These are phyloP conservation scores for Ophiostoma sp. DNA, from an alignment of 2,329 filamentous ascomycete species.

Conservation along the genomic window DNA sequence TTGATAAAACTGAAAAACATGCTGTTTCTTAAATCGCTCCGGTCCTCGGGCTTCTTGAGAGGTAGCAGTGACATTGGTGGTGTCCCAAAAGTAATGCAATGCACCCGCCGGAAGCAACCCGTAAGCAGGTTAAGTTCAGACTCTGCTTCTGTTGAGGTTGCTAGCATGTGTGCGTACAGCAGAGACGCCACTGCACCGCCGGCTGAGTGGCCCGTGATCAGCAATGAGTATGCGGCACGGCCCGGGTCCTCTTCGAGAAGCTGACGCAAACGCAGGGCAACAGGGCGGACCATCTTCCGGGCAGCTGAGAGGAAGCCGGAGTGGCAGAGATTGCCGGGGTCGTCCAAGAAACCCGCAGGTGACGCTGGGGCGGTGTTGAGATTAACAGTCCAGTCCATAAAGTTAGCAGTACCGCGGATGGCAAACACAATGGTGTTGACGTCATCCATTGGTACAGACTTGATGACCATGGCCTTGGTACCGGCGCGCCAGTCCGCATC, in stretches of 20 bases:
- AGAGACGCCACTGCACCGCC: constrained; percentile 78
- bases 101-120: constrained; percentile 67
- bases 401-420: constrained; percentile 71
- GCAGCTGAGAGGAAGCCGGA: constrained; percentile 74
- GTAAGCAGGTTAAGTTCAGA: constrained; percentile 68
- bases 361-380: constrained; percentile 62
- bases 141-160: constrained; percentile 45
- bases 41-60: constrained; percentile 51
- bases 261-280: constrained; percentile 63
- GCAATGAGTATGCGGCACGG: constrained; percentile 60
- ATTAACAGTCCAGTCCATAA: constrained; percentile 85
- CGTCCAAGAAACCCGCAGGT: constrained; percentile 69
- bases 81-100: constrained; percentile 81
- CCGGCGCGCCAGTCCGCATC: constrained; percentile 65
- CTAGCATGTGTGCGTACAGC: constrained; percentile 76
- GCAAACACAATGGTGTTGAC: constrained; percentile 77
- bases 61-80: constrained; percentile 71
- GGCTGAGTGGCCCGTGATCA: constrained; percentile 82
- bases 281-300: constrained; percentile 65
- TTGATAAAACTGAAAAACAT: constrained; percentile 78
- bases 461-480: constrained; percentile 82
- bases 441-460: constrained; percentile 71
- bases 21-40: constrained; percentile 52
- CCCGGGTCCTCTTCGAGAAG: constrained; percentile 66
- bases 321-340: constrained; percentile 71